These are phyloP conservation scores for Dothiorella sarmentorum DNA, from an alignment of 2,329 filamentous ascomycete genomes.

Conservation along the genomic window DNA sequence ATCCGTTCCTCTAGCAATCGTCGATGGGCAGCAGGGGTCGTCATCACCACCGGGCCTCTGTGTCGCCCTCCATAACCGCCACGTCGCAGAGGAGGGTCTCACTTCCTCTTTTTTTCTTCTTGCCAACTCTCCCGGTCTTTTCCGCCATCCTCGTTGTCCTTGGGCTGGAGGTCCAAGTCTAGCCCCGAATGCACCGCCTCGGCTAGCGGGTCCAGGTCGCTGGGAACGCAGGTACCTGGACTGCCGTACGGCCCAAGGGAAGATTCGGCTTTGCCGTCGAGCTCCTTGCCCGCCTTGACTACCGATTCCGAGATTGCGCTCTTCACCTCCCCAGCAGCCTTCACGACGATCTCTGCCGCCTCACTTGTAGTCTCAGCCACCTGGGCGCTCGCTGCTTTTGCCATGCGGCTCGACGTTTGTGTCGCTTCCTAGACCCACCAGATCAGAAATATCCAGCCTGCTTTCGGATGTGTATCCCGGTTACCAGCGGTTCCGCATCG, in stretches of 20 bases:
- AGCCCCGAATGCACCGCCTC: slow-evolving; percentile 27
- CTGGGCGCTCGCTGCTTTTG: neutral
- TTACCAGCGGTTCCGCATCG: neutral
- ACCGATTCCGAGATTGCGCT: slow-evolving; percentile 13
- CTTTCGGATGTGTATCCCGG: slow-evolving; percentile 8
- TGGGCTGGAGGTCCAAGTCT: neutral
- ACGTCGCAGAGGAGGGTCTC: neutral
- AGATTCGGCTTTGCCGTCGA: slow-evolving; percentile 12
- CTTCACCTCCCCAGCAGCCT: slow-evolving; percentile 8
- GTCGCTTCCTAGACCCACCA: slow-evolving; percentile 17
- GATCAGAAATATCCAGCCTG: neutral
- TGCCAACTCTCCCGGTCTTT: slow-evolving; percentile 1
- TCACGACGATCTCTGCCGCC: slow-evolving; percentile 11
- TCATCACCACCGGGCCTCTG: neutral
- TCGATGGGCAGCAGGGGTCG: neutral
- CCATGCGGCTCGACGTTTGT: neutral
- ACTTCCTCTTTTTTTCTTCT: neutral
- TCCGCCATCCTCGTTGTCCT: slow-evolving; percentile 1
- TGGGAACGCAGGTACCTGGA: slow-evolving; percentile 31
- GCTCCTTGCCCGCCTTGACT: slow-evolving; percentile 16
- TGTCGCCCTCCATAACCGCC: neutral
- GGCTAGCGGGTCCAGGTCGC: slow-evolving; percentile 34
- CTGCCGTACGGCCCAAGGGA: slow-evolving; percentile 32
- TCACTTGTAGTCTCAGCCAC: slow-evolving; percentile 1
- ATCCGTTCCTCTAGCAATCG: neutral